These are phyloP conservation scores for Ophiostoma sp. DNA, from an alignment of 2,329 filamentous ascomycete species.

Conservation along the genomic window DNA sequence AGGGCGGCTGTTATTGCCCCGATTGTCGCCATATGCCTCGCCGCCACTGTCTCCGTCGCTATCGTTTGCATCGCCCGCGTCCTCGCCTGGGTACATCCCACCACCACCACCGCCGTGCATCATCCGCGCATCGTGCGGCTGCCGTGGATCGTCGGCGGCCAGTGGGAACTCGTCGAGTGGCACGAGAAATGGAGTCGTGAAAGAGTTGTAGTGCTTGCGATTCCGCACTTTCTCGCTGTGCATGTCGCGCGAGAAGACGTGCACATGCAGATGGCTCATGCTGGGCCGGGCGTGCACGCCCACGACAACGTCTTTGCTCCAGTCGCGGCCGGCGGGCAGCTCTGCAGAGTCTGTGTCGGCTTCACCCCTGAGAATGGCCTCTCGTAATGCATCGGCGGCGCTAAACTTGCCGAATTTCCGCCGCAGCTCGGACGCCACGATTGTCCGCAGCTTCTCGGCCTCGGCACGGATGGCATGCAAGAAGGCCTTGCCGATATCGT, in stretches of 20 bases:
- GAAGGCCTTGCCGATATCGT: constrained; percentile 62
- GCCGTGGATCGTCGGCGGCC: constrained; percentile 61
- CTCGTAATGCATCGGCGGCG: constrained; percentile 60
- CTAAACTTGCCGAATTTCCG: constrained; percentile 67
- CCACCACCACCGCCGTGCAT: not conserved
- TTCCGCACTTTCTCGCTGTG: constrained; percentile 71
- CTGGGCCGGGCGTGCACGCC: constrained; percentile 86
- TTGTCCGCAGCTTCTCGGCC: constrained; percentile 56
- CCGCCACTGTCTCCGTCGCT: not conserved
- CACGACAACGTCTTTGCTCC: constrained; percentile 69
- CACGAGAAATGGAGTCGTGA: constrained; percentile 82
- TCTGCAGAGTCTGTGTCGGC: constrained; percentile 59
- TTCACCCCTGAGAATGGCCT: constrained; percentile 66
- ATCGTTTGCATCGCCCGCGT: not conserved
- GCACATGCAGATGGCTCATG: constrained; percentile 90
- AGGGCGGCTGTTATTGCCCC: not conserved
- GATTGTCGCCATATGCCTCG: not conserved
- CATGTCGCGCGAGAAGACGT: constrained; percentile 81
- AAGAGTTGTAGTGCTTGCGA: constrained; percentile 89
- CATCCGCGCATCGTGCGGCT: constrained; percentile 51
- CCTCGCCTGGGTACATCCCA: not conserved
- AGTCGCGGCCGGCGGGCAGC: constrained; percentile 74
- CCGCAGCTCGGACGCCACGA: constrained; percentile 75
- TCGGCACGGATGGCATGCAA: constrained; percentile 63
- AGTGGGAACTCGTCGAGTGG: constrained; percentile 78